Base-by-base conservation (phyloP, 257 asterid genomes). In the Thymus quinquecostatus region DNA sequence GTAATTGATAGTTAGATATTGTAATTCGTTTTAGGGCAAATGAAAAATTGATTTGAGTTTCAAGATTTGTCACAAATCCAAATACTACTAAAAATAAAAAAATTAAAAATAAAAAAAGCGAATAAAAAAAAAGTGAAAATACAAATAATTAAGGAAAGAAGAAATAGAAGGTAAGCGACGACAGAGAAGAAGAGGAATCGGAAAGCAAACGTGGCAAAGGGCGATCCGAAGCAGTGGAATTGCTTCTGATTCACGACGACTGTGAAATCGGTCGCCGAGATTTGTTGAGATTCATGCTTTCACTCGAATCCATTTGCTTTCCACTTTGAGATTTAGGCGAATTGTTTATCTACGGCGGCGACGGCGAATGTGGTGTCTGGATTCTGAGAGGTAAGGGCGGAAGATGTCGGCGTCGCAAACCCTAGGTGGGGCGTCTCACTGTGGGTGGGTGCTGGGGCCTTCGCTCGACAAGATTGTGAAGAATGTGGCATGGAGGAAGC, bases 401-500 rank as follows among this genome's bases (percentile, higher is more conserved):
- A 72, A 40, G 36, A 79, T 82, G 89, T 77, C 88, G 7, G 75
- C 78, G 62, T 75, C 91, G 62, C 95, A 86, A 82, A 82, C 95
- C 82, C 96, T 90, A 77, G 98, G 98, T 47, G 97, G 97, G 9
- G 79, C 92, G 33, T 93, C 98, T 64, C 96, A 92, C 38, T 87
- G 96, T 51, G 98, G 98, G 41, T 86, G 96, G 93, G 90, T 95
- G 65, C 86, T 95, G 57, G 99, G 99, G 71, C 97, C 98, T 27
- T 82, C 96, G 14, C 85, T 95, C 44, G 99, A 95, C 87, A 95
- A 95, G 92, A 92, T 95, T 76, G 83, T 95, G 67, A 95, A 95
- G 88, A 95, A 95, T 75, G 99, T 85, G 27, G 91, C 99, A 11
- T 95, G 99, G 99, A 79, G 99, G 76, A 95, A 95, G 55, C 99